Evolutionary conservation across 345 rosid species (phyloP), one percentile per base, ranked within the genome.

Genomic region (Angophora floribunda): DNA sequence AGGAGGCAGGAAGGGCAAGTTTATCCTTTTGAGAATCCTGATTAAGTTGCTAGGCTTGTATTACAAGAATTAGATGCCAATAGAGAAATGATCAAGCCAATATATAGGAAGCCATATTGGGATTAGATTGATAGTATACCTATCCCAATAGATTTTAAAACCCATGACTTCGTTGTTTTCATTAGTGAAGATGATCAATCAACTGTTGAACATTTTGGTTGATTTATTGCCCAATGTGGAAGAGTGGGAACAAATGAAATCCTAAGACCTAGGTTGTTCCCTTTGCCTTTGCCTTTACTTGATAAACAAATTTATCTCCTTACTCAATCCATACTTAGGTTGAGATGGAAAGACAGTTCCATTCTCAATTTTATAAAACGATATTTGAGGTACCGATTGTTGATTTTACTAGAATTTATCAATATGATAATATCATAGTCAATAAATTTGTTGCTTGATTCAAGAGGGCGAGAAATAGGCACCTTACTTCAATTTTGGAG

Each of bases 141-240:
- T 63, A n/a, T n/a, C 2, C 9, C 41, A 63, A 7, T 17, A 63
- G 36, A 63, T 13, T 63, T 63, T 36, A 63, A 63, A 63, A 63
- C 75, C n/a, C 30, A 0, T 26, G 0, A 59, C 65, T 59, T 59
- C 26, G 7, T 59, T 59, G 15, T 59, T 59, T 59, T 59, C 67
- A 59, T 3, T 11, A 0, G 15, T 5, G 28, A 59, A 59, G 15
- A 59, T 59, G 65, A 26, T 26, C 41, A 36, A 36, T 36, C 41
- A n/a, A 59, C 0, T 12, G 0, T 12, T 6, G 4, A 36, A 36
- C 67, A 59, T 26, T 13, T 63, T 63, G 36, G 36, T n/a, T 17
- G 15, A 63, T 32, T 63, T n/a, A n/a, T 63, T n/a, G 8, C 17
- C 17, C 15, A 63, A 63, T 63, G 75, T 63, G 36, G 19, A n/a